Evolutionary conservation across 2,329 filamentous ascomycete species (phyloP).

Genomic region (Nigrospora sphaerica): DNA sequence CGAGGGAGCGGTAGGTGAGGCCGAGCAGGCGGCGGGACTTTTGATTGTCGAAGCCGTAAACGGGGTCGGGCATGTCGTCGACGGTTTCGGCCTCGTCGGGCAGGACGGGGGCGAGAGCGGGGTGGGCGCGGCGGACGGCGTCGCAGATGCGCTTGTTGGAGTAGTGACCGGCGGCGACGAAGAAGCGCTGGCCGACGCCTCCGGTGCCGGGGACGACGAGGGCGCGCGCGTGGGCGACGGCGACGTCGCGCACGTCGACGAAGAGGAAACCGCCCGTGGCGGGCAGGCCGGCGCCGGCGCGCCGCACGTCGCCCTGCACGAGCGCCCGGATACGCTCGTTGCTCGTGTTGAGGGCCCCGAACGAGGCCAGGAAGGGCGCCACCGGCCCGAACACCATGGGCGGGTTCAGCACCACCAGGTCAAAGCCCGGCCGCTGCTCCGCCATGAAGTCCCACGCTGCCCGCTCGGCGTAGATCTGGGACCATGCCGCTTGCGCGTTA

Average conservation of each 20-base stretch:
- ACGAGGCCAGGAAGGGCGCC: neutral
- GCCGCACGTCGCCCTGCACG: too few species aligned
- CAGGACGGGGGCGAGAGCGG: neutral
- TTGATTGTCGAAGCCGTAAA: neutral
- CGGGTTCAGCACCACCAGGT: neutral
- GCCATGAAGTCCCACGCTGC: neutral
- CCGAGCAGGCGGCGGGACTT: neutral
- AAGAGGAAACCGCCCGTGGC: neutral
- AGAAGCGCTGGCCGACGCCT: constrained; percentile 14
- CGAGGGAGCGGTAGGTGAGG: neutral
- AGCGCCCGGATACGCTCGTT: neutral
- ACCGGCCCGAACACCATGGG: neutral
- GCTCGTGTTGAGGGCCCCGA: neutral
- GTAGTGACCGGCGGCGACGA: constrained; percentile 15
- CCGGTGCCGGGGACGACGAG: constrained; percentile 15
- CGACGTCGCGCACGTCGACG: constrained; percentile 4
- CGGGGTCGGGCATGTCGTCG: neutral
- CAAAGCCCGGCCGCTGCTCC: neutral
- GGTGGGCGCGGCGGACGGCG: constrained; percentile 1
- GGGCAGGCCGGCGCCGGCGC: neutral
- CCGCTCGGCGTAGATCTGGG: neutral
- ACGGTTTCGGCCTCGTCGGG: neutral
- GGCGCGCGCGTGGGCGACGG: constrained; percentile 11
- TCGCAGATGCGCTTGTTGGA: constrained; percentile 1
- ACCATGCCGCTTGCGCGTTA: neutral